Evolutionary conservation across 148 eudicot genomes (phyloP).

Genomic region (Rhododendron henanense): DNA sequence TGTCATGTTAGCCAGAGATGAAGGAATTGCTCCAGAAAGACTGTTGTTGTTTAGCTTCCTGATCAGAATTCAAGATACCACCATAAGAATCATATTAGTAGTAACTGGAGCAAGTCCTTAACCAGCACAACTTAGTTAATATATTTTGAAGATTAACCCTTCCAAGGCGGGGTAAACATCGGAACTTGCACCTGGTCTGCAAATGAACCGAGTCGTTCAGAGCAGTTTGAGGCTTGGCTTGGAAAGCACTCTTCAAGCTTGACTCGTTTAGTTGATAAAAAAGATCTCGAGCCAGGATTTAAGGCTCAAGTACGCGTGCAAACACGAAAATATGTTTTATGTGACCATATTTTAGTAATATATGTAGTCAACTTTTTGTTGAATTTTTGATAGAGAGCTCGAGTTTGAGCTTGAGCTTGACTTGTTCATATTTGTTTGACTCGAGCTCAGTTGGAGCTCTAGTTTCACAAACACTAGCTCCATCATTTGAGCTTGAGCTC

Average conservation of each 20-base stretch:
- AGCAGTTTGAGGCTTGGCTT: background rate
- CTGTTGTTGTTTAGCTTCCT: slow-evolving; percentile 93
- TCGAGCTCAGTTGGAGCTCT: background rate
- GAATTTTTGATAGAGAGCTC: background rate
- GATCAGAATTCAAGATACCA: slow-evolving; percentile 14
- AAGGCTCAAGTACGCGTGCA: background rate
- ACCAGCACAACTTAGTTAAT: background rate
- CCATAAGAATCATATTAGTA: background rate
- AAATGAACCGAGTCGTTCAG: background rate
- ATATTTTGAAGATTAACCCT: background rate
- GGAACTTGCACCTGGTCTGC: background rate
- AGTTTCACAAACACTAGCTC: background rate
- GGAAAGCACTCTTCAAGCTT: background rate
- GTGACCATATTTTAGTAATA: background rate
- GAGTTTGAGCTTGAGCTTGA: background rate
- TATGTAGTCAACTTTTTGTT: background rate
- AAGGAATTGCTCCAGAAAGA: slow-evolving; percentile 75
- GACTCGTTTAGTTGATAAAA: background rate
- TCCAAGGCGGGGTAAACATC: background rate
- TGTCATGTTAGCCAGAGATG: slow-evolving; percentile 65
- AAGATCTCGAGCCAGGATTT: background rate
- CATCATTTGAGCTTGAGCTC: background rate
- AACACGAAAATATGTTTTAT: background rate
- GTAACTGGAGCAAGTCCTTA: background rate
- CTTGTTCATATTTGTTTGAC: background rate